A percentile compares a stretch with the other conserved stretches of the same genome.
Evolutionary conservation across 805 yeast species (phyloP).

Genomic region (Candida oleophila): DNA sequence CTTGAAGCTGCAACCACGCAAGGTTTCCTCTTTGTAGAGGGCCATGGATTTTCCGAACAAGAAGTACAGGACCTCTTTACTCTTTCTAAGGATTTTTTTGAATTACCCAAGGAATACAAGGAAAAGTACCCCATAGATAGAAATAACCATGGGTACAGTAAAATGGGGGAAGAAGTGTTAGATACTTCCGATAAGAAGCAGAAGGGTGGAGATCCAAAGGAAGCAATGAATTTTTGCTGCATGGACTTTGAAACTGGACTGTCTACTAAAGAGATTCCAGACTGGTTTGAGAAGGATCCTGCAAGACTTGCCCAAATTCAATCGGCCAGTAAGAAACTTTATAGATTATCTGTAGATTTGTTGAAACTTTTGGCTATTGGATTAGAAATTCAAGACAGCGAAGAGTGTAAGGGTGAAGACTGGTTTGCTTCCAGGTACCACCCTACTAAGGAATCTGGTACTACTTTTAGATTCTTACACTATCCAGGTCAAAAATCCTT

Average conservation of each 20-base stretch:
- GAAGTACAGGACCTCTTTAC: conserved; percentile 54
- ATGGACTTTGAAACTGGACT: conserved; percentile 51
- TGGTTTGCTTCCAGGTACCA: conserved; percentile 68
- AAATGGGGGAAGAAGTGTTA: conserved; percentile 52
- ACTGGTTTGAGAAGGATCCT: conserved; percentile 41
- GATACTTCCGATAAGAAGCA: conserved; percentile 31
- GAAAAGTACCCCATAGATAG: conserved; percentile 47
- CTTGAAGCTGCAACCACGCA: conserved; percentile 60
- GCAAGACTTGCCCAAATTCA: conserved; percentile 42
- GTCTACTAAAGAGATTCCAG: conserved; percentile 45
- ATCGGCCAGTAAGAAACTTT: conserved; percentile 42
- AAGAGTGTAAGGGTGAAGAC: conserved; percentile 33
- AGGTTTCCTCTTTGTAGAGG: conserved; percentile 67
- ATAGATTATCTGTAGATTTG: conserved; percentile 47
- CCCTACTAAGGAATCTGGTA: conserved; percentile 52
- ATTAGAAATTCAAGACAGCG: conserved; percentile 54
- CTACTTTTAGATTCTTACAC: conserved; percentile 67
- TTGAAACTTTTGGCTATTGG: conserved; percentile 61
- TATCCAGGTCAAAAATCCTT: conserved; percentile 60
- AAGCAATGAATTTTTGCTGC: conserved; percentile 66
- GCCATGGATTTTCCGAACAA: conserved; percentile 57
- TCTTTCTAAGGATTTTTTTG: conserved; percentile 52
- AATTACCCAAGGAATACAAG: conserved; percentile 52
- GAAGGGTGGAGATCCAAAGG: conserved; percentile 57
- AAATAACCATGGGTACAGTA: conserved; percentile 61